Percentiles rank a stretch among this genome's conserved stretches.
Conservation (phyloP, 2,329 filamentous ascomycete species). For the Tolypocladium sp. region DNA sequence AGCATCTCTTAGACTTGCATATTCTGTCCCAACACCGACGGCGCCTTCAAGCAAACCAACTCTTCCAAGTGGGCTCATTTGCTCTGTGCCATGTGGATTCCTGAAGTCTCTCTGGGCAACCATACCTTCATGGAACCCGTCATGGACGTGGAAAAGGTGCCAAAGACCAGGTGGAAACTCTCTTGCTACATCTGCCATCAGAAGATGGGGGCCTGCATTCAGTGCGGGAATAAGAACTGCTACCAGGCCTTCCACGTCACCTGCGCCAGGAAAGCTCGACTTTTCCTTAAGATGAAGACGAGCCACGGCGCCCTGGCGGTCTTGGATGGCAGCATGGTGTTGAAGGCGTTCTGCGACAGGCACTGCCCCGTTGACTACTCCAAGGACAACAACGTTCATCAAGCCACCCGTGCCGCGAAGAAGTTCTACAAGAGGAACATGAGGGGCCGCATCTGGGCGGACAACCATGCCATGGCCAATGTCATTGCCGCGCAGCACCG, state of each 20-base stretch:
- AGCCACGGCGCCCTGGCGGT: conserved; percentile 70
- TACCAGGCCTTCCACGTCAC: conserved; percentile 97
- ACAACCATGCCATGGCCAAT: conserved; percentile 76
- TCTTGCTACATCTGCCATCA: conserved; percentile 96
- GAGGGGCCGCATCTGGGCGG: conserved; percentile 84
- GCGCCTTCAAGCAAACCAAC: conserved; percentile 96
- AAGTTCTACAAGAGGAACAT: conserved; percentile 85
- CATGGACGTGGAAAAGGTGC: conserved; percentile 95
- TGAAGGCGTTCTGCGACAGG: conserved; percentile 94
- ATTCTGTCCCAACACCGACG: conserved; percentile 95
- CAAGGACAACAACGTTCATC: conserved; percentile 73
- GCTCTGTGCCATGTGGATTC: conserved; percentile 96
- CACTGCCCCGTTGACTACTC: conserved; percentile 87
- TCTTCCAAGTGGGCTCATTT: conserved; percentile 95
- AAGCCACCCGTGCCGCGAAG: conserved; percentile 73
- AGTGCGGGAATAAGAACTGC: conserved; percentile 95
- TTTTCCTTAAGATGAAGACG: conserved; percentile 96
- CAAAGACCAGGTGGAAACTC: conserved; percentile 86
- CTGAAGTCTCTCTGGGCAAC: conserved; percentile 90
- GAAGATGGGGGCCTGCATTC: conserved; percentile 95
- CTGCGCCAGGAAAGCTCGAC: conserved; percentile 76
- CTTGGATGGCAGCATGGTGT: conserved; percentile 67
- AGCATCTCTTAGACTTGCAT: conserved; percentile 63
- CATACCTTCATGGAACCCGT: conserved; percentile 97
- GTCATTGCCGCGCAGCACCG: conserved; percentile 67